Evolutionary conservation across 2,329 filamentous ascomycete genomes (phyloP), one percentile per base, ranked within the genome.

Genomic region (Fragosphaeria purpurea): DNA sequence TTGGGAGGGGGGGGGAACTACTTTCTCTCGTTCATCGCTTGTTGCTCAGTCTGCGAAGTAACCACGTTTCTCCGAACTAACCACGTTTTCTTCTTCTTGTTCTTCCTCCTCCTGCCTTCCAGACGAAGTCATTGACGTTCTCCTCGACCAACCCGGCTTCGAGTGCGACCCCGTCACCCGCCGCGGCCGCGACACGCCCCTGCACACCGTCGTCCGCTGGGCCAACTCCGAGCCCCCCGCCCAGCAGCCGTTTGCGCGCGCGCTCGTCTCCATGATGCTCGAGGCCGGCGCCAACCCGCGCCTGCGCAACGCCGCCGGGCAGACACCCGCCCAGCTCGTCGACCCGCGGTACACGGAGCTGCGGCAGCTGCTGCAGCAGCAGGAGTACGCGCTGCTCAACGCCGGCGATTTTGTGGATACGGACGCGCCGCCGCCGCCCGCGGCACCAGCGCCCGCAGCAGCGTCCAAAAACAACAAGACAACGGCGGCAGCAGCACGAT

Each of bases 71-170:
- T 32, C 41, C n/a, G 22, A 41, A 35, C 13, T 22, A 37, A 41
- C 39, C 46, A 48, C n/a, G 30, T 30, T 44, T 11, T 33, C 8
- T 34, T 35, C 33, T 33, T 34, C 30, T 22, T 43, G 4, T 33
- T 13, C 39, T 45, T 33, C 8, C 37, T 13, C 10, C 39, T n/a
- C 38, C 13, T 49, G 30, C 12, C 11, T 32, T 10, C n/a, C 53
- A 86, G 83, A 88, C 71, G 86, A 93, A 61, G 74, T 89, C 54
- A 83, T 94, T 62, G 87, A 94, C 70, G 69, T 80, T 61, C 81
- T 94, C 51, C 83, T 93, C 57, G 86, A 93, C 72, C 86, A 91
- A 66, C 82, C 85, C 58, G 81, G 84, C 58, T 83, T 94, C 65
- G 88, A 93, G 69, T 91, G 89, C 70, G 88, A 94, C 70, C 85